Evolutionary conservation across 257 asterid species (phyloP), one percentile per base, ranked within the genome.

Genomic region (Anisodus acutangulus): DNA sequence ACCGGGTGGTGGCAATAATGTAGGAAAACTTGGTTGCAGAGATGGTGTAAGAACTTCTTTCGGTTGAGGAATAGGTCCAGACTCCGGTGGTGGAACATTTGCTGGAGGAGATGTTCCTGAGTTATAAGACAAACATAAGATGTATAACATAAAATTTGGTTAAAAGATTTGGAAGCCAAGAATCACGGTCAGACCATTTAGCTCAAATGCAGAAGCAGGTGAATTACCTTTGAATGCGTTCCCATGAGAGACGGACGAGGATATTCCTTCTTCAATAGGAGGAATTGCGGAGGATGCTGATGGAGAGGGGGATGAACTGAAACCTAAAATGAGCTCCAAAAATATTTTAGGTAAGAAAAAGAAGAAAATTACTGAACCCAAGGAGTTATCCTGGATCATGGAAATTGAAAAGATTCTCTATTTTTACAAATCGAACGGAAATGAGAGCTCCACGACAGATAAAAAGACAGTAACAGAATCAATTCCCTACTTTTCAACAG

Each of bases 91-190:
- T 12, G 92, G 87, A 87, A 81, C 81, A 64, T 60, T 16, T 60
- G 91, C 92, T 84, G 93, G 89, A 78, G 84, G 91, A 67, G 49
- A 63, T 62, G 88, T 80, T 19, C 87, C 91, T 89, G 95, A 85
- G 91, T 87, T 57, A 68, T 10, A 84, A 41, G 35, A 83, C 55
- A 84, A 85, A 58, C 79, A 67, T 22, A 82, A 51, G 64, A 47
- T 72, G 64, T 51, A 64, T 41, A 86, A 66, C 81, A 31, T 68
- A 37, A 39, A 53, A 51, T 51, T 67, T 82, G 79, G 49, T 67
- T 19, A 59, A 81, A 62, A 81, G 59, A 81, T 43, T 5, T 59
- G 31, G 51, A 62, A 81, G 17, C 60, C 76, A 81, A 19, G 67
- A 53, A 82, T 53, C 67, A 15, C 64, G 63, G 82, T 76, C 84